These are phyloP conservation scores for Citrullus colocynthis DNA, from an alignment of 306 rosid genomes.

Conservation along the genomic window DNA sequence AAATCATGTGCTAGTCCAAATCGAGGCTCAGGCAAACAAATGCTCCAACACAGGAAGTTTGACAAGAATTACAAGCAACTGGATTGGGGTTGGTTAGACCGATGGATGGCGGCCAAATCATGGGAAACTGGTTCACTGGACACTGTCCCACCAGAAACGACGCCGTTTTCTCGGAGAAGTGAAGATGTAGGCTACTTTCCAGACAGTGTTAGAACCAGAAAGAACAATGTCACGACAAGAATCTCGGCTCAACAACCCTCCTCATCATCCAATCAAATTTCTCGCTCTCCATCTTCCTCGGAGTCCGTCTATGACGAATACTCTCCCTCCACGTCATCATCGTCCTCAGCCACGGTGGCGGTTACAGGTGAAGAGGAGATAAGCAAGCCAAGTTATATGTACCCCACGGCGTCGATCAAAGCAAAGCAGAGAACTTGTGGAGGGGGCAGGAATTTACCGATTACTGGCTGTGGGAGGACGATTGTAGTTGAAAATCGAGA, in stretches of 20 bases:
- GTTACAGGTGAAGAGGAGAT: conserved; percentile 13
- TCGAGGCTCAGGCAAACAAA: conserved; percentile 23
- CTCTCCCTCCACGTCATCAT: conserved; percentile 34
- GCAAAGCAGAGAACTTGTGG: conserved; percentile 42
- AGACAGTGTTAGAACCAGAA: conserved; percentile 31
- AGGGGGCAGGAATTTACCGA: conserved; percentile 32
- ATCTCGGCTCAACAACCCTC: conserved; percentile 30
- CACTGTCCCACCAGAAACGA: conserved; percentile 25
- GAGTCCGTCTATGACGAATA: conserved; percentile 46
- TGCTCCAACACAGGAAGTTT: conserved; percentile 25
- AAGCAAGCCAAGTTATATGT: conserved; percentile 46
- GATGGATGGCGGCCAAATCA: conserved; percentile 69
- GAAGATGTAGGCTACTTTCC: conserved; percentile 25
- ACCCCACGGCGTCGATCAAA: conserved; percentile 47
- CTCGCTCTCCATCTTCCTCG: conserved; percentile 39
- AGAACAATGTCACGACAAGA: conserved; percentile 40
- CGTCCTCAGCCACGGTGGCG: conserved; percentile 24
- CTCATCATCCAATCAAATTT: conserved; percentile 22
- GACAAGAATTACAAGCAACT: conserved; percentile 18
- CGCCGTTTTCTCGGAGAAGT: conserved; percentile 32
- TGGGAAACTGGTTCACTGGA: conserved; percentile 55
- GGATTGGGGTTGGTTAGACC: conserved; percentile 49
- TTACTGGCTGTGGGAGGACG: conserved; percentile 13
- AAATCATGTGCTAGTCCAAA: conserved; percentile 44
- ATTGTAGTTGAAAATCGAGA: conserved; percentile 29